phyloP scores from a whole-genome alignment of 1,284 basidiomycete species.

The Chondrostereum purpureum region DNA sequence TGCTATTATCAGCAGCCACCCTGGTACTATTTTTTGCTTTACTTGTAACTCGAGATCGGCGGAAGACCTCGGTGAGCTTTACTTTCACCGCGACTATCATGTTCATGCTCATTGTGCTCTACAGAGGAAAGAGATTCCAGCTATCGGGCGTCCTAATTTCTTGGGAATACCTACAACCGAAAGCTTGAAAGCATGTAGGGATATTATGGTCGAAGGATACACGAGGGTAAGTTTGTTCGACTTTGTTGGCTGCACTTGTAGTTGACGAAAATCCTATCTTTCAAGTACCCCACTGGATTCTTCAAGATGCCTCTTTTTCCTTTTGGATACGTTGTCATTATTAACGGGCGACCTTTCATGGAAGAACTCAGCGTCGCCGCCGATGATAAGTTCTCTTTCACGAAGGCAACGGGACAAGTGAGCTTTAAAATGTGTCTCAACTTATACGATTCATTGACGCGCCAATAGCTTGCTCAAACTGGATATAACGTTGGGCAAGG shows the following conservation, averaged over 20 bases:
- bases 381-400: conserved; percentile 3
- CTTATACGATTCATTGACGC: too few relatives aligned
- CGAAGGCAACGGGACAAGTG: background rate
- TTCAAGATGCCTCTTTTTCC: conserved; percentile 4
- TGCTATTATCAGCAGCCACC: too few relatives aligned
- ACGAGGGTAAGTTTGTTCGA: background rate
- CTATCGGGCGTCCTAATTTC: background rate
- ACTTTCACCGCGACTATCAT: too few relatives aligned
- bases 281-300: conserved; percentile 1
- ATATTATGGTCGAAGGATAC: conserved; percentile 2
- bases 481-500: too few relatives aligned
- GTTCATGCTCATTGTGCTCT: too few relatives aligned
- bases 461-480: too few relatives aligned
- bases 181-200: conserved; percentile 1
- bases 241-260: too few relatives aligned
- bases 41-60: too few relatives aligned
- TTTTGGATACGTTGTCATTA: conserved; percentile 1
- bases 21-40: too few relatives aligned
- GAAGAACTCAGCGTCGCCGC: conserved; percentile 2
- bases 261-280: too few relatives aligned
- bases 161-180: conserved; percentile 1
- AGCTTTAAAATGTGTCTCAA: too few relatives aligned
- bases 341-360: conserved; percentile 1
- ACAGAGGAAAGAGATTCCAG: background rate
- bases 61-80: too few relatives aligned